Percentiles rank a stretch among this genome's conserved stretches.
Evolutionary conservation across 148 eudicot species (phyloP).

Genomic region (Persicaria tinctoria): DNA sequence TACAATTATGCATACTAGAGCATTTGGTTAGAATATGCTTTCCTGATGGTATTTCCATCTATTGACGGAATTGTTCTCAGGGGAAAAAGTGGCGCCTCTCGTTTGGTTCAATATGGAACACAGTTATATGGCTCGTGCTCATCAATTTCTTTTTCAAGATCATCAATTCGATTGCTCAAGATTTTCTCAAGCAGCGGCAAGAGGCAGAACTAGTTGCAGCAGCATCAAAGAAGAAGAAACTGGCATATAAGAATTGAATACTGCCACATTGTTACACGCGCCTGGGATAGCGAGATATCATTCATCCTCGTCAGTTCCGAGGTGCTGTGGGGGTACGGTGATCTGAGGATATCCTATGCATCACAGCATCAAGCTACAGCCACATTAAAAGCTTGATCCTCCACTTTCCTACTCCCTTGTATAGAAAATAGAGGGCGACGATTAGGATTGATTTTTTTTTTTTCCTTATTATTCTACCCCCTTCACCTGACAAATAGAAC

Average conservation of each 20-base stretch:
- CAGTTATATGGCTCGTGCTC: conserved; percentile 70
- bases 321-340: not conserved
- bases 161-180: conserved; percentile 65
- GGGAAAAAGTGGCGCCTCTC: conserved; percentile 62
- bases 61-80: conserved; percentile 23
- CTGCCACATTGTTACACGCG: not conserved
- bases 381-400: not conserved
- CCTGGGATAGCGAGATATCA: not conserved
- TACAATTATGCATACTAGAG: not conserved
- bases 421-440: conserved; percentile 7
- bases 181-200: conserved; percentile 56
- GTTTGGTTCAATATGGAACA: conserved; percentile 62
- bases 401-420: not conserved
- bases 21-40: not conserved
- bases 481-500: conserved; percentile 1
- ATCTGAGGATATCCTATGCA: not conserved
- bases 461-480: not conserved
- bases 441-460: conserved; percentile 4
- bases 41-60: not conserved
- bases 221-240: conserved; percentile 30
- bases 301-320: not conserved
- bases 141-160: conserved; percentile 62
- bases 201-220: conserved; percentile 39
- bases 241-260: conserved; percentile 18
- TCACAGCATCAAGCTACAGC: not conserved